Evolutionary conservation across 2,329 filamentous ascomycete species (phyloP), one percentile per base, ranked within the genome.

Genomic region (Cercospora beticola): DNA sequence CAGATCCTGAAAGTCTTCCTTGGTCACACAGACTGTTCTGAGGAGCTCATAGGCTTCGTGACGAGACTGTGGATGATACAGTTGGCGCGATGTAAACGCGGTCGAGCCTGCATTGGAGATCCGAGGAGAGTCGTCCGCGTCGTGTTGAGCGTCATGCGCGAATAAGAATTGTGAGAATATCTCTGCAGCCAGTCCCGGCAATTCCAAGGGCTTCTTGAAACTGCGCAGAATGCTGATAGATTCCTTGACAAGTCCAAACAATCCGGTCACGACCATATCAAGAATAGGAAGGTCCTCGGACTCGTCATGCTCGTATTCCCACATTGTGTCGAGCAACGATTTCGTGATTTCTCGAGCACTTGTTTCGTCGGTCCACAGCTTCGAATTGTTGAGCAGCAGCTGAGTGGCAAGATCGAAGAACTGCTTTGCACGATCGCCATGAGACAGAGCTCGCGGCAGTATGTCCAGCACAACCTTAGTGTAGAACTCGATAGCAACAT

Each of bases 211-310:
- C 67, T 76, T 77, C 66, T 77, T 77, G 62, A 74, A 75, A 52
- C 70, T 73, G 62, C 73, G 76, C 18, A 78, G 64, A 6, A 73
- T 61, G 6, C 62, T 65, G 12, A 77, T 62, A 49, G 80, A 80
- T 60, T 73, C 78, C 10, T 74, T 71, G 16, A 84, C 73, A 30
- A 84, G 75, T 43, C 77, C 79, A 3, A 82, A 78, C 23, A 84
- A 77, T 6, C 76, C 76, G 7, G 59, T 30, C 26, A 78, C 69
- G 4, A 70, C 69, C 14, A 67, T 30, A 62, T 78, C 77, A 9
- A 67, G 28, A 12, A 75, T 40, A 1, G 74, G 71, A 23, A 72
- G 60, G 21, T 73, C 72, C 9, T 71, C 67, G 33, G 71, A 60
- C 64, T 78, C 77, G 9, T 43, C 57, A 56, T 78, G 76, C 12